Base-by-base conservation (phyloP, 2,329 filamentous ascomycete species). In the Acarospora socialis region DNA sequence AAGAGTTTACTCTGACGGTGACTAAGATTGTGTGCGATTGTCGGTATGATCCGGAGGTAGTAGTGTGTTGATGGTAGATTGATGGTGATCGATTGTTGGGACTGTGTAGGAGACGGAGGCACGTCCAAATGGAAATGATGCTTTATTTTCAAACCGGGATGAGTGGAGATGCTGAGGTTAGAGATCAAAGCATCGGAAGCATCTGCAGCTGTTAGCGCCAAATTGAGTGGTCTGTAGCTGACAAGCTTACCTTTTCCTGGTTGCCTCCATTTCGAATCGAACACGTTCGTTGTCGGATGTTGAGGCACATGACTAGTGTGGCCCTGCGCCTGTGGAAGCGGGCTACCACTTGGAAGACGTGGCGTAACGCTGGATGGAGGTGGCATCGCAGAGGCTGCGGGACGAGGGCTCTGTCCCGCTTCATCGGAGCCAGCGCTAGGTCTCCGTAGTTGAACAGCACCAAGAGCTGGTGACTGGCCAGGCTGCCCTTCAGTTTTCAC, bases 1-100 rank as follows among this genome's bases (percentile, higher is more conserved):
- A 82, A 84, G 21, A 90, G 58, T 48, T 77, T 82, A 56, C 81
- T 82, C 30, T 81, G 73, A 19, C 81, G 74, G 32, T 70, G 66
- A 37, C 75, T 69, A 4, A 81, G 56, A 20, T 66, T 65, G 6
- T 73, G 57, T 1, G 74, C 69, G 12, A 92, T 61, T 7, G 66
- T 68, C 3, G 79, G 75, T 14, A 70, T 63, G 35, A 92, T 66
- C 38, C 84, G 77, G 12, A 92, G 59, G 36, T 77, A 75, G 43
- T 71, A 74, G 45, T 84, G 73, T 28, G 65, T 68, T 2, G 67
- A 55, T 1, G 80, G 73, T 7, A 90, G 59, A 36, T 73, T 77
- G 34, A 90, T 60, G 4, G 81, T 80, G 24, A 79, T 61, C 4
- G 75, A 81, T 45, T 87, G 78, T 36, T 81, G 73, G 17, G 73